Evolutionary conservation across 2,329 filamentous ascomycete species (phyloP).

Genomic region (Phaeosphaeriaceae sp.): DNA sequence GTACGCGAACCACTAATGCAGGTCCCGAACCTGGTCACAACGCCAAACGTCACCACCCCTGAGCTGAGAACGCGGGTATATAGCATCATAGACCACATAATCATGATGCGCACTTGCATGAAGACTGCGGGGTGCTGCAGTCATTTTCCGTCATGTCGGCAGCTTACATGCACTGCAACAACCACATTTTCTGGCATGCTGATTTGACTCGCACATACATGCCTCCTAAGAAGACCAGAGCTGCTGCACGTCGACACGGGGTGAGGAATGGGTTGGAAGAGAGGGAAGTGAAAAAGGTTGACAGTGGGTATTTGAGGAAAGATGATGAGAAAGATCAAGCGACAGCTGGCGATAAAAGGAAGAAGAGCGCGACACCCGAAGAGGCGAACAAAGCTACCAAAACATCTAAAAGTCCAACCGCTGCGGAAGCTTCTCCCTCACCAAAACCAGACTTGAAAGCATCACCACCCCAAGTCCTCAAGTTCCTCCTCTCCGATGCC

Average conservation of each 20-base stretch:
- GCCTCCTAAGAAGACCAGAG: conserved; percentile 8
- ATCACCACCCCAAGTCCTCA: conserved; percentile 35
- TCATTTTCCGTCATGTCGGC: conserved; percentile 8
- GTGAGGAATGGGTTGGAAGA: conserved; percentile 11
- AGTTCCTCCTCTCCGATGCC: conserved; percentile 40
- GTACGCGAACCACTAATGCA: conserved; percentile 10
- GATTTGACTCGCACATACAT: conserved; percentile 11
- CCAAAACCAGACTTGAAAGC: conserved; percentile 3
- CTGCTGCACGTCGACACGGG: conserved; percentile 3
- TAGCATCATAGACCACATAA: neutral
- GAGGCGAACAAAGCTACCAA: neutral
- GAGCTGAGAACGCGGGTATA: conserved; percentile 5
- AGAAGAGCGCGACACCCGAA: conserved; percentile 5
- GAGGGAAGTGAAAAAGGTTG: conserved; percentile 9
- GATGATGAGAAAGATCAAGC: neutral
- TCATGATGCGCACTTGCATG: neutral
- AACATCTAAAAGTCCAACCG: neutral
- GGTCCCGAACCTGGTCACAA: conserved; percentile 4
- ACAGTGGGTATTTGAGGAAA: conserved; percentile 11
- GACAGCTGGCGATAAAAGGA: neutral
- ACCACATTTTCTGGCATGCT: conserved; percentile 14
- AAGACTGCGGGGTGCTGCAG: neutral
- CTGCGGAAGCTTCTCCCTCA: neutral
- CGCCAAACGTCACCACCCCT: conserved; percentile 13
- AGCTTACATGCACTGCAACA: conserved; percentile 13